These are phyloP conservation scores for Vanilla planifolia DNA, from an alignment of 106 monocot species.

Conservation along the genomic window DNA sequence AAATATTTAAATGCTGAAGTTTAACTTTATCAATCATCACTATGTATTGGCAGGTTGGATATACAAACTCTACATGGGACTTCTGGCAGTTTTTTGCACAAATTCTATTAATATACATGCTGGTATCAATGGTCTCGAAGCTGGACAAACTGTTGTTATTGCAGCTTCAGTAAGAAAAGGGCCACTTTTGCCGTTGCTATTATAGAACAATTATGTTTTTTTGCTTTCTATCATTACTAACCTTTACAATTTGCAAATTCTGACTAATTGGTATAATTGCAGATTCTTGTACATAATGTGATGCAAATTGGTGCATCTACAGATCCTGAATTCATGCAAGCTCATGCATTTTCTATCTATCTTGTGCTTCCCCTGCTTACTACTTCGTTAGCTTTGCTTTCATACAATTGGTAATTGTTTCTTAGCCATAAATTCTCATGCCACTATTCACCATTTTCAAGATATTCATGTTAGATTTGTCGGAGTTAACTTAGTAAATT, in stretches of 20 bases:
- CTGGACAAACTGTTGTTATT: slow-evolving; percentile 89
- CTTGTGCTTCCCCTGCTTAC: slow-evolving; percentile 56
- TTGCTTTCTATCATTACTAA: neutral
- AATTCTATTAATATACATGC: slow-evolving; percentile 94
- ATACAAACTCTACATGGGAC: slow-evolving; percentile 90
- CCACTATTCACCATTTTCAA: neutral
- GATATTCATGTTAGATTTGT: neutral
- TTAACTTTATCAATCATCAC: too few species aligned
- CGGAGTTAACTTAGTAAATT: neutral
- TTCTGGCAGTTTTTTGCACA: slow-evolving; percentile 90
- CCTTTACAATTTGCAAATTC: too few species aligned
- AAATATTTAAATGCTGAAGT: too few species aligned
- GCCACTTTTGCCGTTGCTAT: neutral
- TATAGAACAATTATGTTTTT: neutral
- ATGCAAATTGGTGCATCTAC: slow-evolving; percentile 92
- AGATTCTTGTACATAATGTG: slow-evolving; percentile 93
- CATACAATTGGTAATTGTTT: slow-evolving; percentile 74
- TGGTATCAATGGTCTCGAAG: slow-evolving; percentile 92
- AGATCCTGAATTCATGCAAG: slow-evolving; percentile 69
- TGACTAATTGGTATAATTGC: slow-evolving; percentile 15
- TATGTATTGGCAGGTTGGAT: slow-evolving; percentile 50
- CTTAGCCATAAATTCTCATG: neutral
- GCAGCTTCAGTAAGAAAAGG: slow-evolving; percentile 73
- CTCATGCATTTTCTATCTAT: slow-evolving; percentile 95
- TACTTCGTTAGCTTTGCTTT: slow-evolving; percentile 86